A percentile compares a stretch with the other conserved stretches of the same genome.
Evolutionary conservation across 2,329 filamentous ascomycete genomes (phyloP).

Genomic region (Stenocarpella maydis): DNA sequence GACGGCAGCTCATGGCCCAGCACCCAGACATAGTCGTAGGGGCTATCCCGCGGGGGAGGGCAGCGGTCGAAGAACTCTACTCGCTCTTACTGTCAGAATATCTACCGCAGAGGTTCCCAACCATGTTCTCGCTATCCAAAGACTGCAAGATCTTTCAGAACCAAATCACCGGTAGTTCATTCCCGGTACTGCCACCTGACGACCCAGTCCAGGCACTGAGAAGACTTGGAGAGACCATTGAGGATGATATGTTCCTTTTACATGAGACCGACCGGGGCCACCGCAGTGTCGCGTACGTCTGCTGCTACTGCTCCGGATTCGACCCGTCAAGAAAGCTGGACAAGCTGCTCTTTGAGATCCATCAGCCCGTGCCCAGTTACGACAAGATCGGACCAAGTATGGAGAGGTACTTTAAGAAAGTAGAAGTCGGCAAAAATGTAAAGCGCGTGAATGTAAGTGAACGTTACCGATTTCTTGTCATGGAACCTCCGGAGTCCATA

Average conservation of each 20-base stretch:
- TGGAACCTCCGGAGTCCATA: neutral
- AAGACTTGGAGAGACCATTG: constrained; percentile 58
- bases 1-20: constrained; percentile 49
- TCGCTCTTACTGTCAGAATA: constrained; percentile 55
- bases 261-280: constrained; percentile 53
- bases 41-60: constrained; percentile 48
- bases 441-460: constrained; percentile 59
- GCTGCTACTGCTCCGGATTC: constrained; percentile 62
- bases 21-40: constrained; percentile 54
- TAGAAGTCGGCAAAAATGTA: constrained; percentile 57
- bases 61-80: constrained; percentile 58
- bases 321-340: constrained; percentile 60
- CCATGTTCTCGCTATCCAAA: constrained; percentile 52
- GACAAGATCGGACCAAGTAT: constrained; percentile 63
- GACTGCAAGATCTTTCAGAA: constrained; percentile 50
- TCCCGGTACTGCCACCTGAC: constrained; percentile 42
- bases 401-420: constrained; percentile 60
- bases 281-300: constrained; percentile 56
- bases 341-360: constrained; percentile 56
- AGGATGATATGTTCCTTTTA: constrained; percentile 64
- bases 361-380: constrained; percentile 61
- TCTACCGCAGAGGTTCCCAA: constrained; percentile 58
- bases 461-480: neutral
- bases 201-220: constrained; percentile 48
- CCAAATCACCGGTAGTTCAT: constrained; percentile 45